Evolutionary conservation across 169 alveolate species (phyloP).

Genomic region (Cryptosporidium sp.): DNA sequence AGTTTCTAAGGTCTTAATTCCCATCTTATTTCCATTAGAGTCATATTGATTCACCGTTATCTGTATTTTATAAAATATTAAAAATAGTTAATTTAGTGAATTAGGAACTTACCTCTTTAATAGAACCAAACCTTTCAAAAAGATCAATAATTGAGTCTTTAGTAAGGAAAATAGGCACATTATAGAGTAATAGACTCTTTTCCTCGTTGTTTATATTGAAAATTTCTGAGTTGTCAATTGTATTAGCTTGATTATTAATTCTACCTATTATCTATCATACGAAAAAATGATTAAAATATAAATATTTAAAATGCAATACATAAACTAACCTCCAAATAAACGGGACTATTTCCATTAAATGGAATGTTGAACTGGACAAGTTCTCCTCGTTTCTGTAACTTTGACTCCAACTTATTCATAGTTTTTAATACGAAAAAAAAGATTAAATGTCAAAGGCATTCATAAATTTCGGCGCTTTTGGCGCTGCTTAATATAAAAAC

Average conservation of each 20-base stretch:
- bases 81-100: background rate
- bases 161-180: slow-evolving; percentile 17
- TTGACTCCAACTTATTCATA: slow-evolving; percentile 3
- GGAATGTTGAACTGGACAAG: slow-evolving; percentile 36
- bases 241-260: background rate
- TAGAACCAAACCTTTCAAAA: slow-evolving; percentile 31
- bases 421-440: background rate
- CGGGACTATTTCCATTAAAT: slow-evolving; percentile 17
- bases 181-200: slow-evolving; percentile 10
- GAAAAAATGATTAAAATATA: background rate
- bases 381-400: slow-evolving; percentile 18
- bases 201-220: slow-evolving; percentile 5
- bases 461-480: background rate
- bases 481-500: background rate
- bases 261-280: slow-evolving; percentile 48
- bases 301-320: background rate
- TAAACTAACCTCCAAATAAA: slow-evolving; percentile 58
- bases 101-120: slow-evolving; percentile 53
- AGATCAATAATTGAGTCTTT: background rate
- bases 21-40: background rate
- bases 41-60: background rate
- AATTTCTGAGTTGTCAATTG: background rate
- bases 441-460: slow-evolving; percentile 20
- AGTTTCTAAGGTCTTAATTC: background rate
- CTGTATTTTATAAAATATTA: background rate